Percentiles rank a stretch among this genome's conserved stretches.
Evolutionary conservation across 2,329 filamentous ascomycete genomes (phyloP).

Genomic region (Chaetomium sp.): DNA sequence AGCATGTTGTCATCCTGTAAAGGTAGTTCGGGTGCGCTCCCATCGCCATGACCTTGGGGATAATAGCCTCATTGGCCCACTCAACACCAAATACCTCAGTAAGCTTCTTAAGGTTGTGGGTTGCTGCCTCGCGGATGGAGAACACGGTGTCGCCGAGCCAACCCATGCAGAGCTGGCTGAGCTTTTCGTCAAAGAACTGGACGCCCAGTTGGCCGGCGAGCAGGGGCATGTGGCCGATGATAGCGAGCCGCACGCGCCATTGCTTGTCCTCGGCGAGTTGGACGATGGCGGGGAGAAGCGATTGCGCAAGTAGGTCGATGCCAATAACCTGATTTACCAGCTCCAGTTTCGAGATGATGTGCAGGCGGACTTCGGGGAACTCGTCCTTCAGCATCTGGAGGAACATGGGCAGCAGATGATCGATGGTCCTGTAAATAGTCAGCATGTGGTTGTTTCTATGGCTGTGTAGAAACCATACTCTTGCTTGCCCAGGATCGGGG

Average conservation of each 20-base stretch:
- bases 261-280: slow-evolving; percentile 98
- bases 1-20: slow-evolving; percentile 99
- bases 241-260: slow-evolving; percentile 95
- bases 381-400: slow-evolving; percentile 99
- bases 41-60: slow-evolving; percentile 98
- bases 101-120: slow-evolving; percentile 95
- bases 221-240: slow-evolving; percentile 98
- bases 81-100: slow-evolving; percentile 98
- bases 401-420: slow-evolving; percentile 97
- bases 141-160: slow-evolving; percentile 99
- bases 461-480: slow-evolving; percentile 64
- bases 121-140: slow-evolving; percentile 96
- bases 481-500: slow-evolving; percentile 95
- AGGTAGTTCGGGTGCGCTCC: slow-evolving; percentile 98
- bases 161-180: slow-evolving; percentile 93
- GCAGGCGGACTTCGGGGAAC: slow-evolving; percentile 94
- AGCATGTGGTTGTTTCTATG: slow-evolving; percentile 8
- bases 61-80: slow-evolving; percentile 95
- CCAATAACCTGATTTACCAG: slow-evolving; percentile 98
- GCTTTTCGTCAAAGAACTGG: slow-evolving; percentile 97
- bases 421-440: slow-evolving; percentile 71
- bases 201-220: slow-evolving; percentile 94
- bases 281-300: slow-evolving; percentile 93
- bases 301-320: slow-evolving; percentile 94
- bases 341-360: slow-evolving; percentile 99